Conservation (phyloP, 331 rosid species). For the Cydonia oblonga region DNA sequence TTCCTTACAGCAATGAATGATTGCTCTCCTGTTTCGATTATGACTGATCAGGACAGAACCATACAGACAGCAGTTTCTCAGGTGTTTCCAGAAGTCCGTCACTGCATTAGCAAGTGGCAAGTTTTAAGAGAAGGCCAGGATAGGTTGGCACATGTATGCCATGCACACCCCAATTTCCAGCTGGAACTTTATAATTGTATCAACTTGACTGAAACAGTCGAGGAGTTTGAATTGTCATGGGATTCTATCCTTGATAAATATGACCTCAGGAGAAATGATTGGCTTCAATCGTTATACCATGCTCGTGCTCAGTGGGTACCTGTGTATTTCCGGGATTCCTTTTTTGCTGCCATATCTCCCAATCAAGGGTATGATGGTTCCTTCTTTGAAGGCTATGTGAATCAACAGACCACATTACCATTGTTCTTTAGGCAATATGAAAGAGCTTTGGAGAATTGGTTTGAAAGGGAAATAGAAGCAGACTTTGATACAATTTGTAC, state of each 20-base stretch:
- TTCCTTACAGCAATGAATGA: constrained; percentile 83
- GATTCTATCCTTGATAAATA: constrained; percentile 66
- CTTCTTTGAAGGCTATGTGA: constrained; percentile 80
- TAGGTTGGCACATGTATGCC: constrained; percentile 70
- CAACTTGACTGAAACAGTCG: constrained; percentile 83
- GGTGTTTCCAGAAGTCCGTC: constrained; percentile 78
- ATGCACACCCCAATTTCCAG: constrained; percentile 67
- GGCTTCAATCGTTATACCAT: constrained; percentile 65
- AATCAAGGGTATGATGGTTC: constrained; percentile 62
- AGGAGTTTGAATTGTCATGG: constrained; percentile 91
- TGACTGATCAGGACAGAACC: constrained; percentile 77
- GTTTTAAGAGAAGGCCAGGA: constrained; percentile 94
- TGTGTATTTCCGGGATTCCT: constrained; percentile 74
- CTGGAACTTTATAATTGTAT: constrained; percentile 82
- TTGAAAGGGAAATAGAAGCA: constrained; percentile 80
- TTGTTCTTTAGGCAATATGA: constrained; percentile 88
- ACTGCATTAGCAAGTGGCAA: constrained; percentile 78
- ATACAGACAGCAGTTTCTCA: constrained; percentile 66
- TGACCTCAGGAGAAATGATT: constrained; percentile 70
- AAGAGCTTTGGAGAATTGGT: constrained; percentile 65
- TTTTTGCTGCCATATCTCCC: constrained; percentile 77
- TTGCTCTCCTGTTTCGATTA: constrained; percentile 58
- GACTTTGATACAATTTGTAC: constrained; percentile 77
- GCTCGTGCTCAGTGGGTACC: constrained; percentile 91
- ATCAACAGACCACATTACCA: constrained; percentile 75